phyloP scores from a whole-genome alignment of 306 rosid genomes.

The Prunus mira region DNA sequence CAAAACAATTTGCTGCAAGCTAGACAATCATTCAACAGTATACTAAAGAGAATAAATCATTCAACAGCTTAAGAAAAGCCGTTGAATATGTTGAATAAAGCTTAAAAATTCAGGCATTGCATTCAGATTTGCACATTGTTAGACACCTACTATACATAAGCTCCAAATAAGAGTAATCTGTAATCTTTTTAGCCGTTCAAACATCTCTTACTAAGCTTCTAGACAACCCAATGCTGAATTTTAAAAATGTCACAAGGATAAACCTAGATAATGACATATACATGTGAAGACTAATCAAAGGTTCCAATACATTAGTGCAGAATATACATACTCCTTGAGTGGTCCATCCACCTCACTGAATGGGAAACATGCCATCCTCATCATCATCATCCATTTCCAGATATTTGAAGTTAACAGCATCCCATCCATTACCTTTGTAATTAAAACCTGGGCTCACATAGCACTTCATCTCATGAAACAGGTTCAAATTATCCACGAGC shows the following conservation, averaged over 20 bases:
- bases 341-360: slow-evolving; percentile 38
- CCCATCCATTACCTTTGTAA: slow-evolving; percentile 69
- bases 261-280: slow-evolving; percentile 26
- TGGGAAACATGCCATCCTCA: slow-evolving; percentile 52
- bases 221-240: slow-evolving; percentile 5
- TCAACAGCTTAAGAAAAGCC: background rate
- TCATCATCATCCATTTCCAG: slow-evolving; percentile 51
- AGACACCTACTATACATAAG: slow-evolving; percentile 16
- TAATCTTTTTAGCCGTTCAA: slow-evolving; percentile 11
- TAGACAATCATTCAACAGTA: background rate
- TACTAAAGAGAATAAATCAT: background rate
- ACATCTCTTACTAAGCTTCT: slow-evolving; percentile 1
- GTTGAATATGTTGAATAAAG: background rate
- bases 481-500: slow-evolving; percentile 92
- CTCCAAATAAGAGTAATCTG: background rate
- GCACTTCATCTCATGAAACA: slow-evolving; percentile 91
- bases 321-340: slow-evolving; percentile 34
- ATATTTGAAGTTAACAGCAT: slow-evolving; percentile 56
- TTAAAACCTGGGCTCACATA: slow-evolving; percentile 74
- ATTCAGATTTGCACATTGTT: slow-evolving; percentile 1
- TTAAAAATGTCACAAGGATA: slow-evolving; percentile 9
- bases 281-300: slow-evolving; percentile 36
- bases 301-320: slow-evolving; percentile 24
- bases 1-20: background rate
- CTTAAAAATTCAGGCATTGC: background rate